Conservation (phyloP, 208 protist species). For the Crithidia fasciculata region DNA sequence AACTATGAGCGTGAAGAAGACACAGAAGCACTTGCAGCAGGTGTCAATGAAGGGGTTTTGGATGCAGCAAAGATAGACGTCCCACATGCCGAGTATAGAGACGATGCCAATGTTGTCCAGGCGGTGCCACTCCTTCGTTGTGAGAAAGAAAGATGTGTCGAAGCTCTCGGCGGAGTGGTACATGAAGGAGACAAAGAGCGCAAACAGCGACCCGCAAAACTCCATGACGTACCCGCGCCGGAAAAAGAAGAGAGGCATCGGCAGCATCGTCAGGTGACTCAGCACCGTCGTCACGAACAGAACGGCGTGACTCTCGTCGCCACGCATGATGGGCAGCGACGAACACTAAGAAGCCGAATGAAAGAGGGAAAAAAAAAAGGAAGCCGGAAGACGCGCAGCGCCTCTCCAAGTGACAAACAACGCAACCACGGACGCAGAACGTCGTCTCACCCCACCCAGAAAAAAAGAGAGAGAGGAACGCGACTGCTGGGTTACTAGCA, state of each 20-base stretch:
- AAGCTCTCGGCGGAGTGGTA: constrained; percentile 78
- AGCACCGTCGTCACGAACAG: constrained; percentile 72
- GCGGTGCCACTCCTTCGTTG: constrained; percentile 73
- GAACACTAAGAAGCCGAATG: neutral
- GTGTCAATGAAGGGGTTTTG: constrained; percentile 43
- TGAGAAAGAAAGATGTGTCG: constrained; percentile 51
- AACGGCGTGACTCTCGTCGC: constrained; percentile 29
- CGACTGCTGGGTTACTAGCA: too few species aligned
- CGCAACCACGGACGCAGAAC: too few species aligned
- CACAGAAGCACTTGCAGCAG: constrained; percentile 50
- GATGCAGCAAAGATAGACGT: constrained; percentile 49
- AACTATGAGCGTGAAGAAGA: constrained; percentile 59
- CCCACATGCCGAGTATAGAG: constrained; percentile 55
- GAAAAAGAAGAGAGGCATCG: constrained; percentile 49
- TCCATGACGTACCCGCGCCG: constrained; percentile 59
- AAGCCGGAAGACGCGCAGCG: neutral
- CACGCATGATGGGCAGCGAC: constrained; percentile 25
- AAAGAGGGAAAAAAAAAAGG: constrained; percentile 3
- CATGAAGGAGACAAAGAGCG: constrained; percentile 68
- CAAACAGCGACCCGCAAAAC: constrained; percentile 52
- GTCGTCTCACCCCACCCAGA: neutral
- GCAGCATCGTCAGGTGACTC: constrained; percentile 71
- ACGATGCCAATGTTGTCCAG: constrained; percentile 79
- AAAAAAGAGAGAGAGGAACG: neutral
- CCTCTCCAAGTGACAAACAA: too few species aligned